Evolutionary conservation across 176 grass and related monocot species (phyloP).

Genomic region (Triticum timopheevii): DNA sequence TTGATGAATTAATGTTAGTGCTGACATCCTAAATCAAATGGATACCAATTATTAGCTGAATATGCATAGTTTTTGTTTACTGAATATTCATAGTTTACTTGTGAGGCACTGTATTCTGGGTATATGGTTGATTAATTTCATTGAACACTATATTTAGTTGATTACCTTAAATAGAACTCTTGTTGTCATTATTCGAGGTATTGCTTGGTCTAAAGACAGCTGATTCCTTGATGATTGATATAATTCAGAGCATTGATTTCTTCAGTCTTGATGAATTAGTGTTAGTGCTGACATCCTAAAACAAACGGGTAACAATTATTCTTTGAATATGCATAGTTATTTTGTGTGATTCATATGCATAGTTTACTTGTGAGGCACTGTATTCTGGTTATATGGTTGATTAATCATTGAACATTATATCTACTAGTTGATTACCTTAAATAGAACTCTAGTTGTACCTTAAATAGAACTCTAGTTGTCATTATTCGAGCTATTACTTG

Average conservation of each 20-base stretch:
- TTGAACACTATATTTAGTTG: background rate
- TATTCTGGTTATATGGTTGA: conserved; percentile 9
- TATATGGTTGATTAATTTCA: conserved; percentile 8
- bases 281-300: background rate
- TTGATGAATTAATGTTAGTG: background rate
- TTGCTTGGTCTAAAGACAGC: background rate
- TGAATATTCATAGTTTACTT: background rate
- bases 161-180: background rate
- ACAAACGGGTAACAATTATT: background rate
- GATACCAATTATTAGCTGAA: background rate
- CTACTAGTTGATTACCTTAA: background rate
- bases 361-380: background rate
- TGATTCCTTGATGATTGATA: background rate
- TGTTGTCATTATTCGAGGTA: background rate
- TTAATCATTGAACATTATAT: background rate
- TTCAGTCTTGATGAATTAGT: too few species aligned
- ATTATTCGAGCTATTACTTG: background rate
- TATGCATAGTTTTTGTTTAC: too few species aligned
- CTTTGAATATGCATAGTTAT: too few species aligned
- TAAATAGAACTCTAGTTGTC: background rate
- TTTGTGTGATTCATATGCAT: background rate
- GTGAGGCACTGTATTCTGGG: background rate
- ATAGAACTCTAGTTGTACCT: background rate
- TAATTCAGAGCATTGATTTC: background rate
- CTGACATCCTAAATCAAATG: background rate